A percentile compares a stretch with the other conserved stretches of the same genome.
Evolutionary conservation across 1,284 basidiomycete genomes (phyloP).

Genomic region (Volvariella surrecta): DNA sequence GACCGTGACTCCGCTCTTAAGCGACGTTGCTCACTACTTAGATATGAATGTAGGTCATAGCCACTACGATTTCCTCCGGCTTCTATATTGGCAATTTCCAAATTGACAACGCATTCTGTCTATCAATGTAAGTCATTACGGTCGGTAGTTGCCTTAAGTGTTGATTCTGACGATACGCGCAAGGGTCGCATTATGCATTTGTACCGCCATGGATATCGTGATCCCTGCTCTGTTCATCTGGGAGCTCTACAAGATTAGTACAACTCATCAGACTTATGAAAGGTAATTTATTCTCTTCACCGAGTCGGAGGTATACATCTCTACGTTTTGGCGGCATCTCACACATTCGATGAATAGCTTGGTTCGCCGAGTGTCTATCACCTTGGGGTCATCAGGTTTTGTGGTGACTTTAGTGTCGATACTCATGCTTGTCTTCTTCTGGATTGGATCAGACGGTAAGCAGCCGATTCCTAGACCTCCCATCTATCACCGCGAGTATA

Average conservation of each 20-base stretch:
- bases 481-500: neutral
- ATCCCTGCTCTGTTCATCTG: neutral
- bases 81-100: no score
- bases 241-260: neutral
- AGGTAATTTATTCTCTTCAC: neutral
- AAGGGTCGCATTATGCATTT: neutral
- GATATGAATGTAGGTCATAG: no score
- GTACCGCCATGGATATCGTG: neutral
- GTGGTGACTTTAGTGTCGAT: neutral
- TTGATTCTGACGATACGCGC: no score
- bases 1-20: no score
- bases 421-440: neutral
- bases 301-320: neutral
- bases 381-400: neutral
- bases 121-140: no score
- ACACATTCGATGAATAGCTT: neutral
- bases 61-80: no score
- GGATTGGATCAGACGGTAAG: neutral
- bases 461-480: neutral
- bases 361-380: neutral
- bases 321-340: no score
- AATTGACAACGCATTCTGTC: no score
- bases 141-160: no score
- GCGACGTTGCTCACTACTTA: no score
- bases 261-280: neutral